Base-by-base conservation (phyloP, 768 basidiomycete species). In the Trametes elegans region DNA sequence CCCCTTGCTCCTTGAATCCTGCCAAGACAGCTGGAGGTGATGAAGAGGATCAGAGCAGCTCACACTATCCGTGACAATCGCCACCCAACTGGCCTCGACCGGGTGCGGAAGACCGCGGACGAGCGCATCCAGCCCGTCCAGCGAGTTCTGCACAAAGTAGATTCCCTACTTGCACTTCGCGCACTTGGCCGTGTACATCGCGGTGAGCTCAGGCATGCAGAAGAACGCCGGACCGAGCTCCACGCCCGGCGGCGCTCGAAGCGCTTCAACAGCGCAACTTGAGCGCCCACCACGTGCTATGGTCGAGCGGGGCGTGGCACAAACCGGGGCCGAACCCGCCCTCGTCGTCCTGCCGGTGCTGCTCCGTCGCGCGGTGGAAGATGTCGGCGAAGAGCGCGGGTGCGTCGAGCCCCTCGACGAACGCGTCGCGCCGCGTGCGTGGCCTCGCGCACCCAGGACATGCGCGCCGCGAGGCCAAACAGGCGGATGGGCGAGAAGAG, bases 401-500 rank as follows among this genome's bases (percentile, higher is more conserved):
- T 16, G 68, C 67, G 58, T 79, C 73, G 27, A 80, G 60, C 13
- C 67, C 55, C 2, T 56, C 54, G 45, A 72, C 69, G 60, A 81
- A 71, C 6, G 60, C 61, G 50, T 76, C 73, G 45, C 76, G 65
- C 34, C 79, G 71, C 77, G n/a, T 73, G 53, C 53, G 68, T 68
- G 6, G 73, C 71, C 63, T 80, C 79, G 36, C 75, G 72, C 44
- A 67, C 68, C 77, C 79, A 80, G 13, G 72, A 74, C 50, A 72
- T 74, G 29, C 72, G 71, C 18, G 73, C 71, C 11, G 77, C 72
- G 43, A 82, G 66, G 1, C 71, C 76, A 54, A 79, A 81, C 11
- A 80, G 68, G n/a, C 77, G 74, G n/a, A 81, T 60, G 3, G 80
- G 78, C n/a, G 51, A 67, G 7, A 73, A 73, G 46, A 78, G 69